These are phyloP conservation scores for Paspalum vaginatum DNA, from an alignment of 176 grass and related monocot species.

Conservation along the genomic window DNA sequence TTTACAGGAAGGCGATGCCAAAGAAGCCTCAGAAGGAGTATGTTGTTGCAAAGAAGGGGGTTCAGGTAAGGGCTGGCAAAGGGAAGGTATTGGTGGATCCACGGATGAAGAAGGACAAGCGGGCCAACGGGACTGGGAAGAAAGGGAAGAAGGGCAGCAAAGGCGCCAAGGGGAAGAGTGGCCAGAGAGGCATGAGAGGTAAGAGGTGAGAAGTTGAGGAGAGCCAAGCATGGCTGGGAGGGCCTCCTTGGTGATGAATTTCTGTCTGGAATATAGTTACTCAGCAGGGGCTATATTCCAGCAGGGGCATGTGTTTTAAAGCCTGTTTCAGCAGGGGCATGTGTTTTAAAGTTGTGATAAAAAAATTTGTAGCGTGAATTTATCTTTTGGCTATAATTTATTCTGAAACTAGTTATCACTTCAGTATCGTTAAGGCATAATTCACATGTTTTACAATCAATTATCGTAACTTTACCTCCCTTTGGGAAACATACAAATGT, in stretches of 20 bases:
- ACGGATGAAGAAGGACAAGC: constrained; percentile 93
- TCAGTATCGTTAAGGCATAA: not conserved
- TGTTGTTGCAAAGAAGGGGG: constrained; percentile 90
- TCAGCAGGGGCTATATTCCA: not conserved
- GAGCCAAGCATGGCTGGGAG: not conserved
- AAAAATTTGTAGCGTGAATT: constrained; percentile 6
- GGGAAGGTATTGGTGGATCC: constrained; percentile 85
- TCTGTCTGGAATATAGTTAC: not conserved
- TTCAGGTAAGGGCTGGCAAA: constrained; percentile 62
- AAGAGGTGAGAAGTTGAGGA: constrained; percentile 21
- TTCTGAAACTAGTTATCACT: not conserved
- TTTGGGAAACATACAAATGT: not conserved
- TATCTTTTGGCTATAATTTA: not conserved
- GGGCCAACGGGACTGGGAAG: constrained; percentile 53
- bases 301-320: constrained; percentile 17
- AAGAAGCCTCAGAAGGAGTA: constrained; percentile 94
- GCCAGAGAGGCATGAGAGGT: constrained; percentile 42
- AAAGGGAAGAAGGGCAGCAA: constrained; percentile 58
- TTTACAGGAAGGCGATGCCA: constrained; percentile 85
- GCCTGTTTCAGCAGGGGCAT: no score
- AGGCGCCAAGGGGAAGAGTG: constrained; percentile 47
- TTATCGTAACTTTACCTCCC: not conserved
- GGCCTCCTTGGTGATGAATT: not conserved
- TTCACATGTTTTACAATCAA: not conserved
- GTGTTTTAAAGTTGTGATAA: not conserved